Evolutionary conservation across 2,329 filamentous ascomycete genomes (phyloP).

Genomic region (Pyrenophora tritici-repentis): DNA sequence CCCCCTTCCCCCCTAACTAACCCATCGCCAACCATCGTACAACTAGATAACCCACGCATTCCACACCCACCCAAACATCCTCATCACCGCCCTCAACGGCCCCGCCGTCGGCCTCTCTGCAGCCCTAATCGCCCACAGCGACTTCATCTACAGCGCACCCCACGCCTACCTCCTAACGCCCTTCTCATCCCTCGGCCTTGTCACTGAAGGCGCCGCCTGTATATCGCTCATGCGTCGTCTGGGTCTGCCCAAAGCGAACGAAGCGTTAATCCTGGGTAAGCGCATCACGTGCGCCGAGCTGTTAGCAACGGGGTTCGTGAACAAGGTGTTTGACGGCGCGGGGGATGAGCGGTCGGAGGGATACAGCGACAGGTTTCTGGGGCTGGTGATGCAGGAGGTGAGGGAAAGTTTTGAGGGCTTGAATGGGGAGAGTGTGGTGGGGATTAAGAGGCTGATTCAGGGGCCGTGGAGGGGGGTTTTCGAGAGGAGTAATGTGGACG

Average conservation of each 20-base stretch:
- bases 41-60: slow-evolving; percentile 86
- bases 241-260: slow-evolving; percentile 81
- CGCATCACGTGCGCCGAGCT: slow-evolving; percentile 75
- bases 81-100: slow-evolving; percentile 88
- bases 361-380: slow-evolving; percentile 64
- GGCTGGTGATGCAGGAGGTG: slow-evolving; percentile 76
- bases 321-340: slow-evolving; percentile 70
- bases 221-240: slow-evolving; percentile 78
- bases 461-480: slow-evolving; percentile 72
- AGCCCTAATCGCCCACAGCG: slow-evolving; percentile 78
- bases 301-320: slow-evolving; percentile 78
- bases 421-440: slow-evolving; percentile 75
- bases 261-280: slow-evolving; percentile 90
- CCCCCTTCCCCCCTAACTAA: too few relatives aligned
- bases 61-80: slow-evolving; percentile 91
- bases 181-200: slow-evolving; percentile 86
- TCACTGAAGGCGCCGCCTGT: slow-evolving; percentile 84
- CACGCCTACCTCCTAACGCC: slow-evolving; percentile 86
- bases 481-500: slow-evolving; percentile 77
- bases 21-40: too few relatives aligned
- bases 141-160: slow-evolving; percentile 87
- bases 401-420: slow-evolving; percentile 78
- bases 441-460: slow-evolving; percentile 83
- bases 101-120: slow-evolving; percentile 88
- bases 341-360: slow-evolving; percentile 61